phyloP scores from a whole-genome alignment of 2,329 filamentous ascomycete species.

The Penicillium palitans region DNA sequence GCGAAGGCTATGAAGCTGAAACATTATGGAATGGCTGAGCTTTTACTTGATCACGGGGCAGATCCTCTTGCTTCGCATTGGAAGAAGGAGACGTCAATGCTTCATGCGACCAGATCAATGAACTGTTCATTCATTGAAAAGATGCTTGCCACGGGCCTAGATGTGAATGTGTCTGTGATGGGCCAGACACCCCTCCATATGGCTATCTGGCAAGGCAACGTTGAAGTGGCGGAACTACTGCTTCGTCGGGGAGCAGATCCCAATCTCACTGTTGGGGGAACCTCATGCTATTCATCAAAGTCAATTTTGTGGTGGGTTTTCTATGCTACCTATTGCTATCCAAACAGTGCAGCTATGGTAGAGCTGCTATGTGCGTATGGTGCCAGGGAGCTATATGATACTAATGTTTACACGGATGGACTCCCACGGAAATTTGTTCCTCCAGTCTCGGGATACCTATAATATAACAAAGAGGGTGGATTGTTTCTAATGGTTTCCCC shows the following conservation, averaged over 20 bases:
- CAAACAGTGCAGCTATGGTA: neutral
- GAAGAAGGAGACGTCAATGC: neutral
- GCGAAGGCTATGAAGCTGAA: neutral
- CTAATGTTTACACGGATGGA: no score
- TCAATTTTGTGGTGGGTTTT: neutral
- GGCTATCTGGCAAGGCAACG: neutral
- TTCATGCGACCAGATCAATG: neutral
- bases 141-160: neutral
- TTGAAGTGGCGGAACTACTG: neutral
- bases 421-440: neutral
- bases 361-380: slow-evolving; percentile 1
- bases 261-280: neutral
- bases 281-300: neutral
- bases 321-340: neutral
- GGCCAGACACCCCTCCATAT: neutral
- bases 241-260: slow-evolving; percentile 3
- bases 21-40: neutral
- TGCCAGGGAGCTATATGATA: neutral
- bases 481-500: neutral
- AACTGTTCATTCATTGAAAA: neutral
- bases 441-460: neutral
- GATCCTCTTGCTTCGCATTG: neutral
- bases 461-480: neutral
- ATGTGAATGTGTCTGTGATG: neutral
- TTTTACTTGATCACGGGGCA: neutral